Base-by-base conservation (phyloP, 2,329 filamentous ascomycete species). In the Dactylellina sp. region DNA sequence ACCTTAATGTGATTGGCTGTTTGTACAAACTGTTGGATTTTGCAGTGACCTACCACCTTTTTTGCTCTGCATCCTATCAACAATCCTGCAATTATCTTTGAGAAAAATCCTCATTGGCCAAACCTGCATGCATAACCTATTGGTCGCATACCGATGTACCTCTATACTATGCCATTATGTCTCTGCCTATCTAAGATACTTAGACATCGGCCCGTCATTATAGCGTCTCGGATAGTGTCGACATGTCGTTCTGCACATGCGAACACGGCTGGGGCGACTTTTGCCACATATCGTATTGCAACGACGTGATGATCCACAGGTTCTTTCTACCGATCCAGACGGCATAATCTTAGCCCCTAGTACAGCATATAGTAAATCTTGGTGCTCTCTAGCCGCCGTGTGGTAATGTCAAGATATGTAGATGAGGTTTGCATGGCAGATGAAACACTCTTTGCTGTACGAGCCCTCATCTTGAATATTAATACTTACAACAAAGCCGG, bases 381-480 rank as follows among this genome's bases (percentile, higher is more conserved):
- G 9, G 3, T 16, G 14, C 4, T 12, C 37, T 40, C 37, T 14
- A 40, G 12, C 37, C 37, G 37, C 37, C 37, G 37, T 40, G 37
- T 40, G 37, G 11, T 16, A 14, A 3, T 12, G 4, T 40, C 37
- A 40, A 7, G 37, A 16, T 14, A 16, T 40, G 6, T 14, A 40
- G 9, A 40, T 16, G 37, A 40, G 14, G 37, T 40, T 40, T 40
- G 37, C 37, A 40, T 16, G 37, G 9, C 6, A 7, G 4, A 40
- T 40, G 37, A 40, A 40, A 40, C 37, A 40, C 37, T 40, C 37
- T 40, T 12, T 40, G 37, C 37, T 40, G 37, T 40, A 40, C n/a
- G n/a, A 40, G 3, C n/a, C 37, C 37, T 40, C 9, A 14, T 32
- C 28, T 9, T 40, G 49, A 52, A 24, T 14, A 35, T 37, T 37